These are phyloP conservation scores for Phoenix roebelenii DNA, from an alignment of 176 grass and related monocot species.

Conservation along the genomic window DNA sequence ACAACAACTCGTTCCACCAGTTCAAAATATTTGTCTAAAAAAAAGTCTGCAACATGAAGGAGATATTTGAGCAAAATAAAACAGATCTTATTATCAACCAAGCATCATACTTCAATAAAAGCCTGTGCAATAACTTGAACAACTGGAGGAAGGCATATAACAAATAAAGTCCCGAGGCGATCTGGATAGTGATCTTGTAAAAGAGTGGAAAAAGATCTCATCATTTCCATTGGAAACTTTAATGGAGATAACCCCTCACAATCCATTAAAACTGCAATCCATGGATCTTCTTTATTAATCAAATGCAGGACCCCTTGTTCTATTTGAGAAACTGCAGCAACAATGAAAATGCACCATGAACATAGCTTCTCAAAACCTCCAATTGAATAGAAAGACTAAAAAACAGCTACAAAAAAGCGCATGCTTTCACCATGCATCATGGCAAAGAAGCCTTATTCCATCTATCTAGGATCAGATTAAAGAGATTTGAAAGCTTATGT, in stretches of 20 bases:
- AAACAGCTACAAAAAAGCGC: too few species aligned
- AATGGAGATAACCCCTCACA: conserved; percentile 84
- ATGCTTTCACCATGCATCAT: too few species aligned
- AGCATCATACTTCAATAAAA: conserved; percentile 66
- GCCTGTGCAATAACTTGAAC: conserved; percentile 94
- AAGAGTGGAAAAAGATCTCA: conserved; percentile 69
- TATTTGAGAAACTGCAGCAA: conserved; percentile 85
- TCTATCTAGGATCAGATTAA: too few species aligned
- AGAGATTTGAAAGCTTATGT: too few species aligned
- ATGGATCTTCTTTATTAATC: conserved; percentile 63
- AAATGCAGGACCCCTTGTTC: conserved; percentile 66
- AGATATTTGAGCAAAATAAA: neutral
- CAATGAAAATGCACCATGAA: neutral
- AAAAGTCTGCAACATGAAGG: too few species aligned
- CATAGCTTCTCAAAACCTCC: too few species aligned
- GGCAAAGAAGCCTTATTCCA: too few species aligned
- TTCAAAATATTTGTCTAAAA: too few species aligned
- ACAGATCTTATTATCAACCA: neutral
- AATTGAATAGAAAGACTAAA: too few species aligned
- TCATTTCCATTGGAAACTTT: conserved; percentile 90
- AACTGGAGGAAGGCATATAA: conserved; percentile 81
- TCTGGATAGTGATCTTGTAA: conserved; percentile 88
- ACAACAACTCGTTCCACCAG: too few species aligned
- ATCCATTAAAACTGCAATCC: conserved; percentile 78
- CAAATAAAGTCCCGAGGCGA: conserved; percentile 55